These are phyloP conservation scores for Candida khao-thaluensis DNA, from an alignment of 805 yeast genomes.

Conservation along the genomic window DNA sequence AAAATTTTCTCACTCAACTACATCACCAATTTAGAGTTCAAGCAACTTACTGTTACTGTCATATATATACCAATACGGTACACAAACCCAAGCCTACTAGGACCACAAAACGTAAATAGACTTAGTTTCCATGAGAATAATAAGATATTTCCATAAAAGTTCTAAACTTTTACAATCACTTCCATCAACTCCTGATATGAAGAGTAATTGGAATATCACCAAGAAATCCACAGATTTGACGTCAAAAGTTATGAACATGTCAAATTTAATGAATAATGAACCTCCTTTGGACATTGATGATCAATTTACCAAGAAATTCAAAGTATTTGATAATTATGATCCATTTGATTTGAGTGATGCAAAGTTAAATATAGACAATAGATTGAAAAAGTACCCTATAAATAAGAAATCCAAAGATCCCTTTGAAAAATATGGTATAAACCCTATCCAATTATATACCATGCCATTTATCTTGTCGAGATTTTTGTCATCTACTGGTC, in stretches of 20 bases:
- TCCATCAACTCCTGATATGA: constrained; percentile 36
- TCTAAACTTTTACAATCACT: constrained; percentile 3
- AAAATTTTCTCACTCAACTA: constrained; percentile 4
- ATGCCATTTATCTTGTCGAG: constrained; percentile 68
- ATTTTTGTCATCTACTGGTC: constrained; percentile 70
- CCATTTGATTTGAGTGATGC: constrained; percentile 78
- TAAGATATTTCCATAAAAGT: background rate
- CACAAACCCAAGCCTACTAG: too few species aligned
- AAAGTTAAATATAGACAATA: constrained; percentile 50
- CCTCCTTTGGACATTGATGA: constrained; percentile 36
- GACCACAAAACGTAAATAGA: too few species aligned
- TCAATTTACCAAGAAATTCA: constrained; percentile 46
- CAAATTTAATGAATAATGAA: constrained; percentile 30
- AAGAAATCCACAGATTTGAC: constrained; percentile 22
- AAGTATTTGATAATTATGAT: constrained; percentile 59
- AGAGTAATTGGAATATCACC: constrained; percentile 28
- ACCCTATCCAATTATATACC: constrained; percentile 70
- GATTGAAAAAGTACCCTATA: constrained; percentile 19
- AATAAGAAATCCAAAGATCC: constrained; percentile 30
- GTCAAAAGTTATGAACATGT: constrained; percentile 33
- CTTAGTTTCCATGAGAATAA: constrained; percentile 4
- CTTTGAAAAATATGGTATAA: constrained; percentile 51
- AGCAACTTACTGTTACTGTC: background rate
- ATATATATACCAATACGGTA: background rate
- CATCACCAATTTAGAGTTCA: background rate